Percentiles rank a stretch among this genome's conserved stretches.
Conservation (phyloP, 1,284 basidiomycete species). For the Ceratobasidium papillatum region DNA sequence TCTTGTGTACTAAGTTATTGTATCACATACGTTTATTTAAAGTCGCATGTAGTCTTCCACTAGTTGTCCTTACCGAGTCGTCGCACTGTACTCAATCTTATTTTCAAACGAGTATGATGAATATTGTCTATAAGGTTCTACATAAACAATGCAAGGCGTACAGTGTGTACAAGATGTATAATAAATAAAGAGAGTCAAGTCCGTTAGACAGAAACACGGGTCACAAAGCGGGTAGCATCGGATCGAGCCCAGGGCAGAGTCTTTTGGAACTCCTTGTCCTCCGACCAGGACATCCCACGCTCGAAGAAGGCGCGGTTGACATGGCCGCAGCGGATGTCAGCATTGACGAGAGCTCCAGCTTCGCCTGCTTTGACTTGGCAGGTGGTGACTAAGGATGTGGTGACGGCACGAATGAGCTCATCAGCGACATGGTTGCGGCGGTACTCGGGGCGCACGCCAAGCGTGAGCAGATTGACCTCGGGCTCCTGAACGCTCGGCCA, state of each 20-base stretch:
- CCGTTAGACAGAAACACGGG: slow-evolving; percentile 4
- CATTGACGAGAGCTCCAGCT: slow-evolving; percentile 17
- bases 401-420: slow-evolving; percentile 23
- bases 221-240: slow-evolving; percentile 35
- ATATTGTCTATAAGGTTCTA: not conserved
- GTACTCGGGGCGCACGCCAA: slow-evolving; percentile 31
- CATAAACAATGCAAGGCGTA: not conserved
- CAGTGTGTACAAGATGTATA: not conserved
- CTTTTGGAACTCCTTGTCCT: slow-evolving; percentile 39
- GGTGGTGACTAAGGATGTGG: slow-evolving; percentile 13
- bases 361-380: slow-evolving; percentile 29
- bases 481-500: slow-evolving; percentile 25
- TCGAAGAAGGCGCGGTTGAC: slow-evolving; percentile 33
- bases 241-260: slow-evolving; percentile 29
- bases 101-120: slow-evolving; percentile 8
- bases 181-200: not conserved
- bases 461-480: slow-evolving; percentile 29
- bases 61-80: not conserved
- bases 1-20: slow-evolving; percentile 27
- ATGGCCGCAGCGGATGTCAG: slow-evolving; percentile 27
- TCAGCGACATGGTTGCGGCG: slow-evolving; percentile 24
- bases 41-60: slow-evolving; percentile 35
- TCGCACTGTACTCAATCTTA: slow-evolving; percentile 4
- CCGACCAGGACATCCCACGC: slow-evolving; percentile 23
- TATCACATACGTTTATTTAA: slow-evolving; percentile 41